Evolutionary conservation across 768 basidiomycete genomes (phyloP).

Genomic region (Collybiopsis confluens): DNA sequence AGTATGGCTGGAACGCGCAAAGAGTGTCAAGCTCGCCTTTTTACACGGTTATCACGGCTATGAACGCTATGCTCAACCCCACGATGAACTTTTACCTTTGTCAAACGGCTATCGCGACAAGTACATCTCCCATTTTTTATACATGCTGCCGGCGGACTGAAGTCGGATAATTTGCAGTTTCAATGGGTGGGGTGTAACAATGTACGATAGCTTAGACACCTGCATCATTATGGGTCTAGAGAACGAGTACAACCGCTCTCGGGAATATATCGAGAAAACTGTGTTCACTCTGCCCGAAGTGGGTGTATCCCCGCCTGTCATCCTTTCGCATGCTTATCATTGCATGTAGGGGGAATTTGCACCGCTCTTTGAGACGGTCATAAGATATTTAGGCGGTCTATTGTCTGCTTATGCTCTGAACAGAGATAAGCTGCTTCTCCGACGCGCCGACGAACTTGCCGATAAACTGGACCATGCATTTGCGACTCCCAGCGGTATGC

Average conservation of each 20-base stretch:
- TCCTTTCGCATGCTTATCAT: slow-evolving; percentile 5
- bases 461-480: slow-evolving; percentile 70
- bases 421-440: slow-evolving; percentile 53
- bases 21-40: slow-evolving; percentile 58
- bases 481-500: slow-evolving; percentile 64
- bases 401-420: slow-evolving; percentile 81
- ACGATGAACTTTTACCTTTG: slow-evolving; percentile 60
- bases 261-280: slow-evolving; percentile 45
- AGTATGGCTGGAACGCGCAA: slow-evolving; percentile 50
- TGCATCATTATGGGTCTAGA: slow-evolving; percentile 77
- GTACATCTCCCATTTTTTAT: slow-evolving; percentile 25
- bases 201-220: slow-evolving; percentile 82
- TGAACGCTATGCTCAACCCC: slow-evolving; percentile 52
- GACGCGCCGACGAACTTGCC: slow-evolving; percentile 76
- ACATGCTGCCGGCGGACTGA: neutral
- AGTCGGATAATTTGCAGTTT: slow-evolving; percentile 39
- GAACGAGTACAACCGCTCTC: slow-evolving; percentile 63
- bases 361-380: slow-evolving; percentile 82
- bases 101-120: slow-evolving; percentile 42
- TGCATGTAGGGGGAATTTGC: slow-evolving; percentile 24
- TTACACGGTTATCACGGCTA: slow-evolving; percentile 67
- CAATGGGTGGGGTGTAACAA: slow-evolving; percentile 77
- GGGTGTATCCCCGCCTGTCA: slow-evolving; percentile 10
- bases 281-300: slow-evolving; percentile 48
- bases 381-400: slow-evolving; percentile 86